Evolutionary conservation across 2,329 filamentous ascomycete species (phyloP).

Genomic region (Microsporum audouinii): DNA sequence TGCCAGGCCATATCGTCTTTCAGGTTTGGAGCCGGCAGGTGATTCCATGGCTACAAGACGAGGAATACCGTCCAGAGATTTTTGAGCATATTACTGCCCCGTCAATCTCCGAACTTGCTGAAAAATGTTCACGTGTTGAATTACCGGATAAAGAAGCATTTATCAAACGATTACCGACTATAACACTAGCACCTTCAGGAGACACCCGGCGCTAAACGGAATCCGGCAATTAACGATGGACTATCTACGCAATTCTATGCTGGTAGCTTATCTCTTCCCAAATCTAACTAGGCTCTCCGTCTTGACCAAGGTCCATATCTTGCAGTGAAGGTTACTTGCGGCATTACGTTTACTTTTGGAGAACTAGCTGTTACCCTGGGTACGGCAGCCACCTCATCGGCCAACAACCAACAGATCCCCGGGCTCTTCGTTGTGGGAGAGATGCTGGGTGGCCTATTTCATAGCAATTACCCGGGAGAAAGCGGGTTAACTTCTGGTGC

Average conservation of each 20-base stretch:
- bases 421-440: conserved; percentile 53
- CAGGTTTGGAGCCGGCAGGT: conserved; percentile 52
- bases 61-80: conserved; percentile 52
- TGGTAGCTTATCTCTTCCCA: conserved; percentile 39
- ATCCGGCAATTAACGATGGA: conserved; percentile 51
- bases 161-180: conserved; percentile 44
- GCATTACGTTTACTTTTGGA: conserved; percentile 59
- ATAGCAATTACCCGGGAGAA: conserved; percentile 52
- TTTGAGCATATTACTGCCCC: conserved; percentile 43
- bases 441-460: conserved; percentile 55
- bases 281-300: conserved; percentile 56
- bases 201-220: conserved; percentile 39
- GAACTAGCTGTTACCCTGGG: conserved; percentile 47
- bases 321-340: conserved; percentile 53
- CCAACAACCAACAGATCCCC: conserved; percentile 37
- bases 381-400: conserved; percentile 42
- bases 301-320: conserved; percentile 48
- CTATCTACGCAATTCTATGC: conserved; percentile 47
- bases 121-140: conserved; percentile 38
- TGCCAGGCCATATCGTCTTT: conserved; percentile 49
- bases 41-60: conserved; percentile 43
- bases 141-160: conserved; percentile 39
- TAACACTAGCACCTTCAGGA: conserved; percentile 41
- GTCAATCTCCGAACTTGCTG: conserved; percentile 46
- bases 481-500: conserved; percentile 50